These are phyloP conservation scores for Rhododendron vialii DNA, from an alignment of 148 eudicot genomes.

Conservation along the genomic window DNA sequence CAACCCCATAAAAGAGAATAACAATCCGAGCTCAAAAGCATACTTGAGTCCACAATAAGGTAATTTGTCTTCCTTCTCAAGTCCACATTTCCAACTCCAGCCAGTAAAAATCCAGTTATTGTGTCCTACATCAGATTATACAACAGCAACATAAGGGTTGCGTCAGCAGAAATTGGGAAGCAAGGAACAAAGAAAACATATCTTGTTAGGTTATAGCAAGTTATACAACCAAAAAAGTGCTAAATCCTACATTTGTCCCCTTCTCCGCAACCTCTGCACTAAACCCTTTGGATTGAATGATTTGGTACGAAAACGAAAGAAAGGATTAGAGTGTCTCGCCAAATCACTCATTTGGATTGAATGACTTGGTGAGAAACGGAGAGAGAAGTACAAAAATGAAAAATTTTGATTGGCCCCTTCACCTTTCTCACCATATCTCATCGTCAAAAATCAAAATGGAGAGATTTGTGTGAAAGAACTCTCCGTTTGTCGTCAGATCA, in stretches of 20 bases:
- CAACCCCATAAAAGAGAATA: neutral
- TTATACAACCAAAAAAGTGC: neutral
- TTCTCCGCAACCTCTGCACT: neutral
- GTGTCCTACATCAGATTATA: constrained; percentile 64
- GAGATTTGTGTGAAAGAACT: neutral
- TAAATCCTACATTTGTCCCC: neutral
- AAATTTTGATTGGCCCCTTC: neutral
- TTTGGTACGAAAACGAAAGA: neutral
- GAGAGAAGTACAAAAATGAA: neutral
- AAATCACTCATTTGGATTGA: neutral
- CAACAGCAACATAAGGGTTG: neutral
- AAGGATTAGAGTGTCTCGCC: neutral
- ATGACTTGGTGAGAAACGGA: neutral
- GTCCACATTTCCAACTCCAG: constrained; percentile 96
- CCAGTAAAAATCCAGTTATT: constrained; percentile 84
- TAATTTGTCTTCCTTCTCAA: constrained; percentile 96
- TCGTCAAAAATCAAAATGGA: too few relatives aligned
- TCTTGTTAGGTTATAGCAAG: neutral
- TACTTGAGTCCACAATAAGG: constrained; percentile 96
- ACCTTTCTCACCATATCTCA: neutral
- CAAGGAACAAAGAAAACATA: neutral
- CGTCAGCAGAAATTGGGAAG: neutral
- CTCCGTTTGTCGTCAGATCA: neutral
- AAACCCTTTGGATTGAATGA: neutral
- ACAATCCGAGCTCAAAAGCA: constrained; percentile 15